phyloP scores from a whole-genome alignment of 2,329 filamentous ascomycete genomes.

The Cladobotryum mycophilum region DNA sequence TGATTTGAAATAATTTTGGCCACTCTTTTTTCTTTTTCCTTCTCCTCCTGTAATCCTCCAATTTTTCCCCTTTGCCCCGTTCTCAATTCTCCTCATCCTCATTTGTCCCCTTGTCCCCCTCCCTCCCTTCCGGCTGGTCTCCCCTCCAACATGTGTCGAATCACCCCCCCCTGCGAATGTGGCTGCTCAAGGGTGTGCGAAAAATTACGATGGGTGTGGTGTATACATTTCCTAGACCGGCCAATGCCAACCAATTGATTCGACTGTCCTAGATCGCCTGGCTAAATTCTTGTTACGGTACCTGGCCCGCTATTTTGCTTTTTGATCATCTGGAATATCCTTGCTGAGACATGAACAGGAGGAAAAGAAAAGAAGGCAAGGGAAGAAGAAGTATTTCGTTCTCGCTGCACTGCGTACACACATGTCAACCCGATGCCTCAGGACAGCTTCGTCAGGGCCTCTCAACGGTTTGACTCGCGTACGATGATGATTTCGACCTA shows the following conservation, averaged over 20 bases:
- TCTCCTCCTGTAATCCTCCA: not conserved
- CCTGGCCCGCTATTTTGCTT: slow-evolving; percentile 8
- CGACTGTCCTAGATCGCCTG: slow-evolving; percentile 13
- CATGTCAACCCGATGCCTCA: slow-evolving; percentile 10
- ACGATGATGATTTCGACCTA: too few relatives aligned
- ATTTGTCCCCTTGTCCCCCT: too few relatives aligned
- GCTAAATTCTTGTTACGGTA: not conserved
- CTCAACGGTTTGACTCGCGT: not conserved
- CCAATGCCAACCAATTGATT: slow-evolving; percentile 5
- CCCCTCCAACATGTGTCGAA: not conserved
- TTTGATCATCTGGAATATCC: slow-evolving; percentile 1
- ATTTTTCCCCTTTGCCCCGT: not conserved
- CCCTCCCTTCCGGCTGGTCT: not conserved
- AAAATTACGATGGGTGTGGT: slow-evolving; percentile 1
- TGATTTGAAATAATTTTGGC: too few relatives aligned
- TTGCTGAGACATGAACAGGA: slow-evolving; percentile 11
- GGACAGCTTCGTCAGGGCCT: slow-evolving; percentile 1
- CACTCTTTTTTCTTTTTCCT: not conserved
- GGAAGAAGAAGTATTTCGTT: not conserved
- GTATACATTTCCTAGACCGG: slow-evolving; percentile 1
- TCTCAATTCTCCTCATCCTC: not conserved
- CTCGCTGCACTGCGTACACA: not conserved
- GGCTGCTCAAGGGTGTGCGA: slow-evolving; percentile 8
- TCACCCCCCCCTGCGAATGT: slow-evolving; percentile 9
- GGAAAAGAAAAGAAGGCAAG: not conserved